phyloP scores from a whole-genome alignment of 2,329 filamentous ascomycete genomes.

The Blastomyces emzantsi region DNA sequence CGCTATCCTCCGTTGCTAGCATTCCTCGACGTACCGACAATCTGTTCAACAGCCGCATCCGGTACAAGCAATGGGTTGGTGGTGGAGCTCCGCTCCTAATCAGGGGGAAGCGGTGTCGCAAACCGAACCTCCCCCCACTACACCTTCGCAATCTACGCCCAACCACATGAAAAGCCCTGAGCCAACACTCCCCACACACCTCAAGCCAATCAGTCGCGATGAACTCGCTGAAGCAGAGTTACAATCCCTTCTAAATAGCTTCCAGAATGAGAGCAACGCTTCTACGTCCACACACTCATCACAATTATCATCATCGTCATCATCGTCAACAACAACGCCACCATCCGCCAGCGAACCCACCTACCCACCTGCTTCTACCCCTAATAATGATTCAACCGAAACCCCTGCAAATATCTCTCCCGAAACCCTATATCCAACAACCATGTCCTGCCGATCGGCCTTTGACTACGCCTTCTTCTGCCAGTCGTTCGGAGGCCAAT shows the following conservation, averaged over 20 bases:
- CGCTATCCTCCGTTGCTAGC: background rate
- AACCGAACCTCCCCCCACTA: conserved; percentile 13
- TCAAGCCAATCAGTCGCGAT: conserved; percentile 31
- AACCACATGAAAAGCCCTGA: conserved; percentile 15
- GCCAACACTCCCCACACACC: conserved; percentile 18
- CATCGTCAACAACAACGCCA: conserved; percentile 11
- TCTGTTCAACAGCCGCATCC: conserved; percentile 2
- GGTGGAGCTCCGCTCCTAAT: conserved; percentile 28
- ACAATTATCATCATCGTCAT: conserved; percentile 13
- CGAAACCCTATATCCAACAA: conserved; percentile 64
- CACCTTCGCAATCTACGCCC: conserved; percentile 10
- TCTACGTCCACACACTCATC: conserved; percentile 37
- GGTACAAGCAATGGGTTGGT: conserved; percentile 38
- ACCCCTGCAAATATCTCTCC: conserved; percentile 41
- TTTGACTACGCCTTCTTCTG: conserved; percentile 96
- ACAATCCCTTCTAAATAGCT: conserved; percentile 37
- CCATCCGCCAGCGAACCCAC: conserved; percentile 1
- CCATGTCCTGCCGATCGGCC: conserved; percentile 79
- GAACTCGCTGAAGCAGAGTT: conserved; percentile 48
- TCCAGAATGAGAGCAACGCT: background rate
- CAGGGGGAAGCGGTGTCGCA: conserved; percentile 6
- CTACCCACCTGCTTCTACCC: conserved; percentile 13
- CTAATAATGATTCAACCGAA: conserved; percentile 15
- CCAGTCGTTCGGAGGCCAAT: conserved; percentile 83
- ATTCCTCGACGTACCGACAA: background rate